Base-by-base conservation (phyloP, 208 protist species). In the Balamuthia mandrillaris region DNA sequence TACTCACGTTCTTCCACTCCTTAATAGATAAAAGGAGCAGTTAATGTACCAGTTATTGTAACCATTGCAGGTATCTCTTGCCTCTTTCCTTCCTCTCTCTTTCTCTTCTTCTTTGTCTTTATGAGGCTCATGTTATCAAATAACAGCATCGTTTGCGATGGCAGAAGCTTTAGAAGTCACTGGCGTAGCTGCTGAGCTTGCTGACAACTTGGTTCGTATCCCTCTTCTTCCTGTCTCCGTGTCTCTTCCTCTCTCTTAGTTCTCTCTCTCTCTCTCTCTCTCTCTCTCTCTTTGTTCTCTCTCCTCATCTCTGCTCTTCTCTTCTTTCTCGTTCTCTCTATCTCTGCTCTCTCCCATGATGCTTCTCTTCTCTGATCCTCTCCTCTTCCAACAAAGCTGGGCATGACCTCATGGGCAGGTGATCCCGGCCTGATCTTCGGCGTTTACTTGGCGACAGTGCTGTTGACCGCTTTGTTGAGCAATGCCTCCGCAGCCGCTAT, bases 401-500 rank as follows among this genome's bases (percentile, higher is more conserved):
- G n/a, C n/a, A n/a, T n/a, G n/a, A n/a, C n/a, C n/a, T n/a, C n/a
- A n/a, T 51, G 49, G 5, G 72, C 52, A 2, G 72, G 72, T 24
- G 7, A 35, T 16, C 16, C 61, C 3, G 72, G 72, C 3, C 12
- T 81, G 9, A 44, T 81, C 47, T 81, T 63, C 16, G 72, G 72
- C 0, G 72, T 81, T 21, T 84, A 84, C 27, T 58, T 84, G 27
- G 45, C 60, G 29, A 84, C 78, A 31, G 78, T 45, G 7, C 37
- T 84, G 9, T 42, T 84, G 27, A 84, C 78, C 5, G 9, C 78
- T 33, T 16, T 84, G 33, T 45, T 84, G n/a, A 74, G 27, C 31
- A 84, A 84, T 35, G 78, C 60, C 3, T 66, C 78, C 7, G 3
- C 78, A 14, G 78, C 78, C 27, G 78, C 78, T 3, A 7, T 84